Conservation (phyloP, 2,329 filamentous ascomycete genomes). For the Neopestalotiopsis sp. region DNA sequence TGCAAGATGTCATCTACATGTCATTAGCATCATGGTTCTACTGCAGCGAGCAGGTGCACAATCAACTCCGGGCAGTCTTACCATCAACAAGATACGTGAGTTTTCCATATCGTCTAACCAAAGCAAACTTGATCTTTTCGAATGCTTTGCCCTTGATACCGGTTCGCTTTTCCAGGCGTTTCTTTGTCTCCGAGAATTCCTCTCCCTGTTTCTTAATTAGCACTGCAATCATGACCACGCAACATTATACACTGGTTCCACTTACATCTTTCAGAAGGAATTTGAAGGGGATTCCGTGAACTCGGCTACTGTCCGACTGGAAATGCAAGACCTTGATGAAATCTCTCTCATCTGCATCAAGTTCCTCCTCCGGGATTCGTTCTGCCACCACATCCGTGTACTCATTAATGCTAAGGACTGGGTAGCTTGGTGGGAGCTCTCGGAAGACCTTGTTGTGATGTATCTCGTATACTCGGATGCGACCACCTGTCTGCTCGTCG, state of each 20-base stretch:
- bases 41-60: conserved; percentile 2
- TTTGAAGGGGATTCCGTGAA: conserved; percentile 89
- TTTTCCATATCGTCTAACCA: conserved; percentile 74
- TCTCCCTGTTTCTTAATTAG: conserved; percentile 66
- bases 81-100: conserved; percentile 87
- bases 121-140: conserved; percentile 96
- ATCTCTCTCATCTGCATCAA: conserved; percentile 60
- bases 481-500: conserved; percentile 71
- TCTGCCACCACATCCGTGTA: conserved; percentile 85
- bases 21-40: conserved; percentile 28
- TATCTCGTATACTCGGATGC: conserved; percentile 82
- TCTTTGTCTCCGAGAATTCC: conserved; percentile 88
- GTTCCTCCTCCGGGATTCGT: conserved; percentile 75
- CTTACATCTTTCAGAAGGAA: conserved; percentile 81
- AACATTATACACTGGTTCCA: neutral
- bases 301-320: conserved; percentile 83
- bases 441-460: conserved; percentile 86
- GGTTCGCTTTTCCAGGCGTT: conserved; percentile 89
- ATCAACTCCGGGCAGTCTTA: conserved; percentile 50
- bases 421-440: conserved; percentile 71
- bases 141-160: conserved; percentile 98
- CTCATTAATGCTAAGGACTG: conserved; percentile 84
- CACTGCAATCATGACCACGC: conserved; percentile 20
- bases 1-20: conserved; percentile 62
- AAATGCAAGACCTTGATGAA: conserved; percentile 89